Percentiles rank a stretch among this genome's conserved stretches.
Conservation (phyloP, 768 basidiomycete species). For the Lanmaoa pseudosensibilis region DNA sequence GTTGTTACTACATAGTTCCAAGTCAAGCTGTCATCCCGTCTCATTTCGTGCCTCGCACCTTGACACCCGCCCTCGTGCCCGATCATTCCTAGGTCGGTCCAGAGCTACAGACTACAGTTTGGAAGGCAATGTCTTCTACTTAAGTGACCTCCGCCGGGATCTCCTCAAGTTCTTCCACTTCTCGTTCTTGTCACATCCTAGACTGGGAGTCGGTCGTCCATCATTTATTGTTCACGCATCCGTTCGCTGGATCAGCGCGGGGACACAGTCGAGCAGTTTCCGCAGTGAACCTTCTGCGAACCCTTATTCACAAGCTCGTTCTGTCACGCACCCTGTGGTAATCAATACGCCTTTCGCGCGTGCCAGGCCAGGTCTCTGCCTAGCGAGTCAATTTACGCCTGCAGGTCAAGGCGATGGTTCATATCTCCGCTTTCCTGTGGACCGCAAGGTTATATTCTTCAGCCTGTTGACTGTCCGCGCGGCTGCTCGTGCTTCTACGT, state of each 20-base stretch:
- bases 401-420: constrained; percentile 18
- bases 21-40: not conserved
- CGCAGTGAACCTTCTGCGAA: not conserved
- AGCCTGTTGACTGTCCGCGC: not conserved
- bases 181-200: not conserved
- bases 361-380: not conserved
- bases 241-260: not conserved
- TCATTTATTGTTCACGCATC: not conserved
- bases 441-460: constrained; percentile 13
- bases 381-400: not conserved
- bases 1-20: not conserved
- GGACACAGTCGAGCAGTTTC: not conserved
- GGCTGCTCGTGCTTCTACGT: not conserved
- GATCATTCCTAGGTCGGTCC: not conserved
- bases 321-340: not conserved
- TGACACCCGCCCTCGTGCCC: not conserved
- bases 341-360: not conserved
- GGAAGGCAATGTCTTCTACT: not conserved
- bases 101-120: not conserved
- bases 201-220: not conserved
- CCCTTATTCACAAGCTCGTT: not conserved
- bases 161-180: not conserved
- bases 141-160: not conserved
- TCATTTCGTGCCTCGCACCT: not conserved
- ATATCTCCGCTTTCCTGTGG: constrained; percentile 2